A percentile compares a stretch with the other conserved stretches of the same genome.
These are phyloP conservation scores for Tarenaya hassleriana DNA, from an alignment of 345 rosid genomes.

Conservation along the genomic window DNA sequence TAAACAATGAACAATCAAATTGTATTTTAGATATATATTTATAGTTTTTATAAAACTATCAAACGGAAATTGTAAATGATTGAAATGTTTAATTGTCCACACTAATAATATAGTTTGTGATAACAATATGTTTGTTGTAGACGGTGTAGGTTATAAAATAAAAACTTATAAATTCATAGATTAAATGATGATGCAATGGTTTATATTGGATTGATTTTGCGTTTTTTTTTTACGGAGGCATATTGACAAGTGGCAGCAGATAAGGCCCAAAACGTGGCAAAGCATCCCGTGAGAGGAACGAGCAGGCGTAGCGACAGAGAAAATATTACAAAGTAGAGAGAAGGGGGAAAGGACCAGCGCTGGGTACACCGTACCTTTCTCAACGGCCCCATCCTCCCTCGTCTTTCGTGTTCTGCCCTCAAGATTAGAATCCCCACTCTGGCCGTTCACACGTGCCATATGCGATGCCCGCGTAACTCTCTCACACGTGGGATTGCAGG, in stretches of 20 bases:
- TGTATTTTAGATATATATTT: too few species aligned
- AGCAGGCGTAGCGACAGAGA: slow-evolving; percentile 24
- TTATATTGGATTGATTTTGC: too few species aligned
- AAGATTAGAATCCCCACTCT: slow-evolving; percentile 29
- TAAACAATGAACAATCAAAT: too few species aligned
- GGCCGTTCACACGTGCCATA: slow-evolving; percentile 34
- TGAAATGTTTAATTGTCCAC: too few species aligned
- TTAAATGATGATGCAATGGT: too few species aligned
- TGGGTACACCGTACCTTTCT: slow-evolving; percentile 32
- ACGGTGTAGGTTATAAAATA: too few species aligned
- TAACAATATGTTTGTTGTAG: too few species aligned
- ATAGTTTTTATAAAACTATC: too few species aligned
- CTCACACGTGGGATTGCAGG: slow-evolving; percentile 26
- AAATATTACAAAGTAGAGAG: slow-evolving; percentile 5
- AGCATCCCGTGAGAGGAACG: neutral
- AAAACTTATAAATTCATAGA: too few species aligned
- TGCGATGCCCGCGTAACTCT: slow-evolving; percentile 29
- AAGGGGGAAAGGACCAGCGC: slow-evolving; percentile 19
- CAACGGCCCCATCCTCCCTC: slow-evolving; percentile 12
- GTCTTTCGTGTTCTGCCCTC: neutral
- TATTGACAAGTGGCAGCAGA: slow-evolving; percentile 12
- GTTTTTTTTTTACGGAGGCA: too few species aligned
- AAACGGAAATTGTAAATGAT: too few species aligned
- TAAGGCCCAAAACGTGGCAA: slow-evolving; percentile 25
- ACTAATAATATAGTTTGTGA: too few species aligned